Conservation (phyloP, 2,329 filamentous ascomycete genomes). For the Venturia aucupariae region DNA sequence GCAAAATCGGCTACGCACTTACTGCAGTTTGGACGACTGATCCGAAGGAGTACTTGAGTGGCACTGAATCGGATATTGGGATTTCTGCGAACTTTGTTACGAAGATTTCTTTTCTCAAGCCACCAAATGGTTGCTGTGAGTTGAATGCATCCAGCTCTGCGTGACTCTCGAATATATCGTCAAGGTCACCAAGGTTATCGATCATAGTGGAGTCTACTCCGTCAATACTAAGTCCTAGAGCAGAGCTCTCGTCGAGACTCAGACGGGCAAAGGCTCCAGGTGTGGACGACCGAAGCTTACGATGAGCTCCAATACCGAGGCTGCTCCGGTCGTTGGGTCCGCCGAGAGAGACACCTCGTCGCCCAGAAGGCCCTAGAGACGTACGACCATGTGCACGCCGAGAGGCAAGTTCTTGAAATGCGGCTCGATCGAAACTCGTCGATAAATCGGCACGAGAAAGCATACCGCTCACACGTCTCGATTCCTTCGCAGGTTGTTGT, state of each 20-base stretch:
- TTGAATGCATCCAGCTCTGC: slow-evolving; percentile 24
- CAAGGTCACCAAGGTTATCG: slow-evolving; percentile 30
- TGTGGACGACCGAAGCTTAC: slow-evolving; percentile 46
- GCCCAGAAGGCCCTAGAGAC: slow-evolving; percentile 34
- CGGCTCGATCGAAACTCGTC: slow-evolving; percentile 68
- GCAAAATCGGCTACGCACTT: neutral
- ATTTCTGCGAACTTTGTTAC: slow-evolving; percentile 29
- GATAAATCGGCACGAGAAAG: slow-evolving; percentile 80
- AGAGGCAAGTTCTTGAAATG: slow-evolving; percentile 65
- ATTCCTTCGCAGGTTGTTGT: slow-evolving; percentile 47
- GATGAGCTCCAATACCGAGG: slow-evolving; percentile 34
- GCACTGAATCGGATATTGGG: slow-evolving; percentile 13
- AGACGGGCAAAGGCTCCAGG: slow-evolving; percentile 37
- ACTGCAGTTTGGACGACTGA: neutral
- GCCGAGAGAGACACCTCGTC: slow-evolving; percentile 67
- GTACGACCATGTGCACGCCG: slow-evolving; percentile 20
- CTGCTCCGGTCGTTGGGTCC: slow-evolving; percentile 56
- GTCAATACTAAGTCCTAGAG: slow-evolving; percentile 31
- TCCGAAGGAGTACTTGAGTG: slow-evolving; percentile 12
- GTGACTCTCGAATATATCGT: slow-evolving; percentile 25
- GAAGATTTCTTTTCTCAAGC: slow-evolving; percentile 30
- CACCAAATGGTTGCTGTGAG: slow-evolving; percentile 25
- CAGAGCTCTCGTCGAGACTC: slow-evolving; percentile 28
- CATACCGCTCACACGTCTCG: slow-evolving; percentile 84
- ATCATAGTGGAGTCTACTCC: slow-evolving; percentile 25